Percentiles rank a stretch among this genome's conserved stretches.
Evolutionary conservation across 1,284 basidiomycete species (phyloP).

Genomic region (Volvariella volvacea): DNA sequence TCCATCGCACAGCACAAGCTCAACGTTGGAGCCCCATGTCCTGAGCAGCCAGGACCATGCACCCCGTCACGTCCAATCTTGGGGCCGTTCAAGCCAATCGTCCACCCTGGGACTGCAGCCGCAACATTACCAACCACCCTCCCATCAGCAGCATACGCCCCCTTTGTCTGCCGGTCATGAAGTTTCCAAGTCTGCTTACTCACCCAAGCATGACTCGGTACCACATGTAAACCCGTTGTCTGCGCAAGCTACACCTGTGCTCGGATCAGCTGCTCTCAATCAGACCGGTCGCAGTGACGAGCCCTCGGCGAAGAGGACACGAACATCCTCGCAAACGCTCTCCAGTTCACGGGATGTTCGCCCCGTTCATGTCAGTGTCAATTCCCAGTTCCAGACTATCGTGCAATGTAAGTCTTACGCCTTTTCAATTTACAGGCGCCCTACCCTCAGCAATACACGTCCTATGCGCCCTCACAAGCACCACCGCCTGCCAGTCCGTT

Average conservation of each 20-base stretch:
- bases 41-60: constrained; percentile 2
- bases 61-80: constrained; percentile 18
- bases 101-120: constrained; percentile 12
- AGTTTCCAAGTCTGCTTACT: constrained; percentile 24
- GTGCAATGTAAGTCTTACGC: constrained; percentile 6
- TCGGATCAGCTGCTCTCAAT: constrained; percentile 25
- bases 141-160: constrained; percentile 31
- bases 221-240: constrained; percentile 36
- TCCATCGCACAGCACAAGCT: background rate
- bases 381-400: constrained; percentile 10
- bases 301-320: constrained; percentile 26
- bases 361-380: constrained; percentile 25
- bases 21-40: background rate
- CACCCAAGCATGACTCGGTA: constrained; percentile 31
- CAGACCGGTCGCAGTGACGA: constrained; percentile 29
- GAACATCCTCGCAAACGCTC: constrained; percentile 24
- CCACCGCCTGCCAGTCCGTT: constrained; percentile 19
- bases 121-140: constrained; percentile 10
- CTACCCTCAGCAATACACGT: constrained; percentile 27
- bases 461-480: constrained; percentile 26
- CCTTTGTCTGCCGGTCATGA: constrained; percentile 35
- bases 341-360: constrained; percentile 29
- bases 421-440: constrained; percentile 15
- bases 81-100: constrained; percentile 18
- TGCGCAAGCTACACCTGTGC: constrained; percentile 29